Conservation (phyloP, 2,329 filamentous ascomycete species). For the Sclerotiophoma versabilis region DNA sequence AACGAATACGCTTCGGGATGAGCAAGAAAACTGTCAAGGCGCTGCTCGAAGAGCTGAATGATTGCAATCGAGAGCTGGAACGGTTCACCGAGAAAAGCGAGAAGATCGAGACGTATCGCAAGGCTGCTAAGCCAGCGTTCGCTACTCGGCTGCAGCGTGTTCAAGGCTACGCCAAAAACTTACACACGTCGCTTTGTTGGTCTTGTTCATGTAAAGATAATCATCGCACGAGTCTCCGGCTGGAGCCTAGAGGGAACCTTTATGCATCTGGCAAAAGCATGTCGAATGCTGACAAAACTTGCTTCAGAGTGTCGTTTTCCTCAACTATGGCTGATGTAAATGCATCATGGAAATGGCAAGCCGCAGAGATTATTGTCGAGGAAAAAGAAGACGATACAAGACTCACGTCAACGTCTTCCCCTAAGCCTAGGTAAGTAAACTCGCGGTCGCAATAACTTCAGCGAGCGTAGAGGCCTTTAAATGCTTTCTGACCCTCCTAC, state of each 20-base stretch:
- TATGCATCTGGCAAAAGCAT: slow-evolving; percentile 29
- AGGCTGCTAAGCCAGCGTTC: slow-evolving; percentile 44
- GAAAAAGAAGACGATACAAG: slow-evolving; percentile 36
- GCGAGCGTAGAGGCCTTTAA: too few species aligned
- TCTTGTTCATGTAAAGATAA: slow-evolving; percentile 44
- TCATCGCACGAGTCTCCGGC: slow-evolving; percentile 44
- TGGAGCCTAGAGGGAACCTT: slow-evolving; percentile 39
- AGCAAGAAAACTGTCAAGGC: slow-evolving; percentile 47
- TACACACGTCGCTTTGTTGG: slow-evolving; percentile 45
- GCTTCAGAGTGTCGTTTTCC: slow-evolving; percentile 46
- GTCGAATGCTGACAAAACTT: slow-evolving; percentile 25
- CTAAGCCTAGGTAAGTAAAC: slow-evolving; percentile 29
- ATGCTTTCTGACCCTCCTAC: background rate
- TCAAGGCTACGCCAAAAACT: slow-evolving; percentile 42
- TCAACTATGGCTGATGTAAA: slow-evolving; percentile 20
- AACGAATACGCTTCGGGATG: slow-evolving; percentile 47
- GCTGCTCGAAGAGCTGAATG: slow-evolving; percentile 45
- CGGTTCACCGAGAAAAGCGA: slow-evolving; percentile 49
- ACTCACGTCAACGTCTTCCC: slow-evolving; percentile 17
- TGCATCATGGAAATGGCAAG: slow-evolving; percentile 40
- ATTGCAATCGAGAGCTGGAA: slow-evolving; percentile 50
- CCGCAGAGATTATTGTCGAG: slow-evolving; percentile 37
- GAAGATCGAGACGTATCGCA: slow-evolving; percentile 46
- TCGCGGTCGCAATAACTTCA: background rate
- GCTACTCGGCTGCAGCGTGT: slow-evolving; percentile 43